These are phyloP conservation scores for Botrytis cinerea DNA, from an alignment of 2,329 filamentous ascomycete species.

Conservation along the genomic window DNA sequence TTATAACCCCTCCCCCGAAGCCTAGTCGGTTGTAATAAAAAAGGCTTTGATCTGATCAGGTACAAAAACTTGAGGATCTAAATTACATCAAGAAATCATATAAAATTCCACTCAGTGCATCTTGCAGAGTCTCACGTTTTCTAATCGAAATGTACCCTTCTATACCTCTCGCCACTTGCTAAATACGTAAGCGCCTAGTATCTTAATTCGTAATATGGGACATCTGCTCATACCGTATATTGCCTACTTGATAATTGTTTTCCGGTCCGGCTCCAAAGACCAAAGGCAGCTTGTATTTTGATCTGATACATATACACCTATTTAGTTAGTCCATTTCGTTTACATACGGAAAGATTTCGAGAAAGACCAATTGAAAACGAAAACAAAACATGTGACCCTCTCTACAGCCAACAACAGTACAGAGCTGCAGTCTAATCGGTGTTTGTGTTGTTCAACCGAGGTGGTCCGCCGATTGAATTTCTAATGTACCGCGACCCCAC, in stretches of 20 bases:
- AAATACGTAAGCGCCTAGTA: neutral
- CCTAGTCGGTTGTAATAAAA: slow-evolving; percentile 36
- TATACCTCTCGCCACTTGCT: neutral
- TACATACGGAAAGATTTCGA: neutral
- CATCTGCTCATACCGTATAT: neutral
- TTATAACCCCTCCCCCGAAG: slow-evolving; percentile 28
- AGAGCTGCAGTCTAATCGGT: neutral
- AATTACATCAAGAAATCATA: slow-evolving; percentile 26
- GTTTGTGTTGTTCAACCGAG: slow-evolving; percentile 7
- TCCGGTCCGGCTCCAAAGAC: neutral
- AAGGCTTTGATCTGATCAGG: slow-evolving; percentile 30
- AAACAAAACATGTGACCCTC: slow-evolving; percentile 14
- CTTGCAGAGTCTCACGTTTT: neutral
- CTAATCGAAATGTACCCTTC: neutral
- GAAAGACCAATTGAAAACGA: neutral
- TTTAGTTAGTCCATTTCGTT: neutral
- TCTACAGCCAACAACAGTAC: neutral
- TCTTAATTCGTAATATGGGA: neutral
- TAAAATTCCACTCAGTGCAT: slow-evolving; percentile 22
- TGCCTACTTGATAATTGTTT: neutral
- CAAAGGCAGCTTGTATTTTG: neutral
- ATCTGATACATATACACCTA: neutral
- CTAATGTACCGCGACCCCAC: slow-evolving; percentile 18
- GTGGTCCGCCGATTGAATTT: slow-evolving; percentile 19
- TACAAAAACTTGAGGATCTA: slow-evolving; percentile 30